A percentile compares a stretch with the other conserved stretches of the same genome.
These are phyloP conservation scores for Aspergillus sp. DNA, from an alignment of 2,329 filamentous ascomycete genomes.

Conservation along the genomic window DNA sequence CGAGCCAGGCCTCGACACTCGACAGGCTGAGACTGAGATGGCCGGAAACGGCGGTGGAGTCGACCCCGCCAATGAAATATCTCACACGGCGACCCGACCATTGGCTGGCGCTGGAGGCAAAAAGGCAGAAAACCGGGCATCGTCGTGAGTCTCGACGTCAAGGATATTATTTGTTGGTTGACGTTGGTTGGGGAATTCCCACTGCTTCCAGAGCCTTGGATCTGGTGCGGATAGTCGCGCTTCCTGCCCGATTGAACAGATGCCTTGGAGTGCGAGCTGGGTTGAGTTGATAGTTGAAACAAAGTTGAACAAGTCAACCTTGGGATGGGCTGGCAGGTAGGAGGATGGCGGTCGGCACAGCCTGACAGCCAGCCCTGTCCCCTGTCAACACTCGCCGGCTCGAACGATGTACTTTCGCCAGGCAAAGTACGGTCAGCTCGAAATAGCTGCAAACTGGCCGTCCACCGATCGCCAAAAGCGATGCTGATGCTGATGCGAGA, in stretches of 20 bases:
- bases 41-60: too few species aligned
- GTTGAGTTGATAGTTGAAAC: not conserved
- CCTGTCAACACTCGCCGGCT: too few species aligned
- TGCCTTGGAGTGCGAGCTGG: not conserved
- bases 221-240: not conserved
- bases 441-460: not conserved
- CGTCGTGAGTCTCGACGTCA: not conserved
- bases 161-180: not conserved
- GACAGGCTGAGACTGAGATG: too few species aligned
- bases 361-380: not conserved
- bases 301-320: too few species aligned
- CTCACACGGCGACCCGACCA: not conserved
- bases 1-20: not conserved
- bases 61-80: too few species aligned
- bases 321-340: too few species aligned
- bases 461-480: not conserved
- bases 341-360: not conserved
- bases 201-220: not conserved
- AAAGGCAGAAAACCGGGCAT: not conserved
- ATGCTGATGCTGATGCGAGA: conserved; percentile 3
- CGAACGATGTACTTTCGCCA: not conserved
- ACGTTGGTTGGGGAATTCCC: not conserved
- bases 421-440: not conserved
- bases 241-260: not conserved
- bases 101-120: not conserved